phyloP scores from a whole-genome alignment of 2,329 filamentous ascomycete species.

The Neonectria magnoliae region DNA sequence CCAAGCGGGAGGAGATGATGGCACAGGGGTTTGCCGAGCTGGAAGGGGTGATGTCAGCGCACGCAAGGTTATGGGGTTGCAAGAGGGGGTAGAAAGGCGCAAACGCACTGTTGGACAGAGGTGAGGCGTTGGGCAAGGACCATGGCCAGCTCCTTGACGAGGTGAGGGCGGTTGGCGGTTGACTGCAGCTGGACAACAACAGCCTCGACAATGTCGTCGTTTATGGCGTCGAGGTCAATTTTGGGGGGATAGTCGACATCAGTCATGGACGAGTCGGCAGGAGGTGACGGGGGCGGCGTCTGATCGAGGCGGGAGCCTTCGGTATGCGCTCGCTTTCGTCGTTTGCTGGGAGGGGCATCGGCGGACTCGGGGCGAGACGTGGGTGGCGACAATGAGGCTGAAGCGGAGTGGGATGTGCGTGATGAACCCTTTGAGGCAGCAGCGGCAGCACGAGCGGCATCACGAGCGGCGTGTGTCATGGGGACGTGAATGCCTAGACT shows the following conservation, averaged over 20 bases:
- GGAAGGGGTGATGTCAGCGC: slow-evolving; percentile 43
- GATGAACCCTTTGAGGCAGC: slow-evolving; percentile 55
- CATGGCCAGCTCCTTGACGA: slow-evolving; percentile 91
- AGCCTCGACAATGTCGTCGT: slow-evolving; percentile 93
- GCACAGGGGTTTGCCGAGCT: slow-evolving; percentile 97
- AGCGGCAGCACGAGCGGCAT: slow-evolving; percentile 62
- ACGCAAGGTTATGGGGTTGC: slow-evolving; percentile 25
- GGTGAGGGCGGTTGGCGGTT: slow-evolving; percentile 89
- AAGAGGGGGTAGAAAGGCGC: slow-evolving; percentile 19
- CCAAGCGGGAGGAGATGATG: slow-evolving; percentile 91
- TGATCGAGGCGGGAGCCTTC: slow-evolving; percentile 81
- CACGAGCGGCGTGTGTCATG: slow-evolving; percentile 69
- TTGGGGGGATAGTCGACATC: slow-evolving; percentile 41
- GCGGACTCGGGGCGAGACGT: slow-evolving; percentile 44
- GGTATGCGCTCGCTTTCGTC: slow-evolving; percentile 83
- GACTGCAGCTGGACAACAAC: slow-evolving; percentile 89
- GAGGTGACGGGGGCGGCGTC: slow-evolving; percentile 69
- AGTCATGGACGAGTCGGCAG: slow-evolving; percentile 41
- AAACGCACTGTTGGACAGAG: slow-evolving; percentile 89
- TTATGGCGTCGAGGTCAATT: slow-evolving; percentile 80
- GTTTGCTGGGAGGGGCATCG: slow-evolving; percentile 65
- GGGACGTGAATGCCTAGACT: slow-evolving; percentile 92
- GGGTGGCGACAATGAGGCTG: slow-evolving; percentile 45
- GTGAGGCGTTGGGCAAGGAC: slow-evolving; percentile 80
- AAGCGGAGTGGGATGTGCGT: slow-evolving; percentile 43